These are phyloP conservation scores for Mucor racemosus DNA, from an alignment of 371 early-diverging fungal species.

Conservation along the genomic window DNA sequence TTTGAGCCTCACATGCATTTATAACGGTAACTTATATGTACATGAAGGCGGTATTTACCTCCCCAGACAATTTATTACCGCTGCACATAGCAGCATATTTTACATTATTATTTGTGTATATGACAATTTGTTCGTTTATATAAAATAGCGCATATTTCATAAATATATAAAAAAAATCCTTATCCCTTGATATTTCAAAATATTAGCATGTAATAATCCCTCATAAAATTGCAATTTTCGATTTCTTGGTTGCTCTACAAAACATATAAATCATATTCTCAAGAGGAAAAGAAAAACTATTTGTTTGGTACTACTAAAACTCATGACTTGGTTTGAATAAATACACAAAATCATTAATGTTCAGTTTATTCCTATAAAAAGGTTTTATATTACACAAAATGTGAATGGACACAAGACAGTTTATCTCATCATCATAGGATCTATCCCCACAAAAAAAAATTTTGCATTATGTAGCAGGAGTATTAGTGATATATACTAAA, in stretches of 20 bases:
- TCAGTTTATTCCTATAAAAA: background rate
- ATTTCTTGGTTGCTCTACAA: too few relatives aligned
- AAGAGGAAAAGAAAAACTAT: background rate
- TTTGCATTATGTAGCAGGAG: background rate
- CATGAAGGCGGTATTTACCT: background rate
- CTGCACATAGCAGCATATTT: background rate
- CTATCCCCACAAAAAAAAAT: background rate
- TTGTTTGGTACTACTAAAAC: background rate
- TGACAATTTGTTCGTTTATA: background rate
- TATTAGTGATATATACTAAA: too few relatives aligned
- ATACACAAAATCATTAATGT: background rate
- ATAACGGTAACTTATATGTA: background rate
- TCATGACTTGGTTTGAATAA: background rate
- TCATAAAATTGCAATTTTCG: too few relatives aligned
- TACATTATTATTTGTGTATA: background rate
- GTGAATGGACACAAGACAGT: background rate
- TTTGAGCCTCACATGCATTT: constrained; percentile 4
- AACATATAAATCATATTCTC: background rate
- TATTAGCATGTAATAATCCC: too few relatives aligned
- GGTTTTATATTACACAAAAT: background rate
- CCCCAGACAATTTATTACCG: background rate
- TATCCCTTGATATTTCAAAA: background rate
- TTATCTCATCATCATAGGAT: background rate
- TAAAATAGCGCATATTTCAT: background rate
- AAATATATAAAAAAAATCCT: background rate